Base-by-base conservation (phyloP, 2,329 filamentous ascomycete species). In the Tolypocladium capitatum region DNA sequence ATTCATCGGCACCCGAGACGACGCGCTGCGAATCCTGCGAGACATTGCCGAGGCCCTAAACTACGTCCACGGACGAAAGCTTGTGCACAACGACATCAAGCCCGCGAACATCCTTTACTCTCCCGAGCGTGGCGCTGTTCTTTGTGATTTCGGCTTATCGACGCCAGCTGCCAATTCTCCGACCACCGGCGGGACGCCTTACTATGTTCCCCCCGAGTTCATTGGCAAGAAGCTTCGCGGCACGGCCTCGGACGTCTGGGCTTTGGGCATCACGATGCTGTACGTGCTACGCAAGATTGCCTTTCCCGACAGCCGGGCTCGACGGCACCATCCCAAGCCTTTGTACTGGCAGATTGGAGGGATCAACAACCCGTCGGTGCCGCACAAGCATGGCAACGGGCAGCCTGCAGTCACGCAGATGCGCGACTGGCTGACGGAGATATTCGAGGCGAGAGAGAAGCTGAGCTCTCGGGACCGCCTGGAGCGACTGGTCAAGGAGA, bases 61-160 rank as follows among this genome's bases (percentile, higher is more conserved):
- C 57, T 80, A 80, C 58, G 67, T 81, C 32, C 77, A 81, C 59
- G 64, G 65, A 44, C 69, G 71, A 48, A 66, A 67, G 47, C 63
- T 75, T 21, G 72, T 78, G 13, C 77, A 81, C 61, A 81, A 80
- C 60, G 77, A 81, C 58, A 77, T 80, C 61, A 80, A 80, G 59
- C 77, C 77, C 1, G 74, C 71, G 53, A 81, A 80, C 51, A 79
- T 80, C 47, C 63, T 81, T 31, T 81, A 79, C 61, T 78, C 75
- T 14, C 68, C 68, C 28, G 74, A 78, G 35, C 69, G 75, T 11
- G 77, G 77, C 6, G 76, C 75, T 32, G 74, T 80, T 2, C 69
- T 81, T 30, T 80, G 77, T 59, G 77, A 80, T 59, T 77, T 80
- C 60, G 77, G 77, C 13, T 64, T 80, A 40, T 75, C 75, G 9